Conservation (phyloP, 768 basidiomycete genomes). For the Rhizopogon vinicolor region DNA sequence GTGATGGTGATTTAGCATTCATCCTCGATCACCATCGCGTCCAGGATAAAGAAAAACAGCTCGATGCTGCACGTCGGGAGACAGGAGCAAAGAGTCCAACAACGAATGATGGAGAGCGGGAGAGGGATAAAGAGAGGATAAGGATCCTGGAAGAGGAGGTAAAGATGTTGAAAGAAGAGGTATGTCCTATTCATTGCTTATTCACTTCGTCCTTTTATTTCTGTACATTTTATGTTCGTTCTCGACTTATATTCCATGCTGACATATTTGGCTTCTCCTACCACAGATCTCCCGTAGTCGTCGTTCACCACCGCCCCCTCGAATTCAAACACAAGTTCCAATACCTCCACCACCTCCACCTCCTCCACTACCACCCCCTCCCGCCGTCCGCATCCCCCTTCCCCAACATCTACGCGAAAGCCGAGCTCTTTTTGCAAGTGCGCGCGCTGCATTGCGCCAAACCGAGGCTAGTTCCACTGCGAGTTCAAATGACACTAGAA, state of each 20-base stretch:
- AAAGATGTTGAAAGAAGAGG: conserved; percentile 52
- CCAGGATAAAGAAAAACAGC: conserved; percentile 58
- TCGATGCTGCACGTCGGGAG: conserved; percentile 50
- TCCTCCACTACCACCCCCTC: conserved; percentile 27
- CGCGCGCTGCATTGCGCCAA: conserved; percentile 67
- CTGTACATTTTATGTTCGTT: not conserved
- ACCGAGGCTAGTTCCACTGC: conserved; percentile 28
- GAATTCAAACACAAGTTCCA: not conserved
- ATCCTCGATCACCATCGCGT: conserved; percentile 39
- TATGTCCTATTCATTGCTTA: conserved; percentile 10
- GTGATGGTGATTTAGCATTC: conserved; percentile 19
- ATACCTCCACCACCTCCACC: conserved; percentile 40
- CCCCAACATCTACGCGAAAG: not conserved
- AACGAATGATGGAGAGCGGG: conserved; percentile 34
- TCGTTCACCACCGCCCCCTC: conserved; percentile 7
- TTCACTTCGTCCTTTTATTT: not conserved
- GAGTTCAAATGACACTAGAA: conserved; percentile 49
- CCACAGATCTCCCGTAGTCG: conserved; percentile 44
- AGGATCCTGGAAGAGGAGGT: conserved; percentile 65
- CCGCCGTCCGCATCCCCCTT: conserved; percentile 25
- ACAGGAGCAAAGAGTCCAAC: conserved; percentile 30
- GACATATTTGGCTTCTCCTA: not conserved
- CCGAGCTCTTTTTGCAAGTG: conserved; percentile 44
- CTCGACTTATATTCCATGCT: not conserved
- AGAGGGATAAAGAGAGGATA: conserved; percentile 60